Percentiles rank a stretch among this genome's conserved stretches.
Evolutionary conservation across 805 yeast genomes (phyloP).

Genomic region (Yamadazyma endophytica): DNA sequence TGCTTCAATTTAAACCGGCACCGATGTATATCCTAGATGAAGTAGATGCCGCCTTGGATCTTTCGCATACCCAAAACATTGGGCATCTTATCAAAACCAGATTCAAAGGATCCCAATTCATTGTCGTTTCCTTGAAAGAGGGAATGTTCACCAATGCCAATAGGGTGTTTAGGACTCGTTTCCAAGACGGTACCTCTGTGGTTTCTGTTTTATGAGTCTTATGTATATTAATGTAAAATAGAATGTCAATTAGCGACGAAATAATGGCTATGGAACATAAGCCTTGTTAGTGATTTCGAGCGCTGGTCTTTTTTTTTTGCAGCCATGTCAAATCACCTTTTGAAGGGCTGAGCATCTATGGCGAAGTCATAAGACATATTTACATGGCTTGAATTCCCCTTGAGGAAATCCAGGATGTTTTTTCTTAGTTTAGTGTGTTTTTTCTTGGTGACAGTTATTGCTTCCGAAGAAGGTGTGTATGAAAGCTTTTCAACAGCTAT

Average conservation of each 20-base stretch:
- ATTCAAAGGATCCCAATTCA: constrained; percentile 93
- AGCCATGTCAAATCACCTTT: too few species aligned
- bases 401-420: not conserved
- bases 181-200: constrained; percentile 95
- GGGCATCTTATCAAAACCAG: constrained; percentile 94
- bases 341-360: too few species aligned
- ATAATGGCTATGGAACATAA: too few species aligned
- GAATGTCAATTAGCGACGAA: too few species aligned
- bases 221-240: too few species aligned
- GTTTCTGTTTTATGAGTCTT: constrained; percentile 59
- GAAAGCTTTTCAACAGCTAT: constrained; percentile 1
- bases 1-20: constrained; percentile 93
- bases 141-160: constrained; percentile 99
- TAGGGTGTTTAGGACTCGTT: constrained; percentile 85
- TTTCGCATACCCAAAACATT: constrained; percentile 95
- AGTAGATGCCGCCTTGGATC: constrained; percentile 96
- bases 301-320: too few species aligned
- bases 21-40: constrained; percentile 98
- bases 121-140: constrained; percentile 93
- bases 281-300: too few species aligned
- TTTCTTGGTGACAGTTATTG: not conserved
- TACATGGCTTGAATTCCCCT: too few species aligned
- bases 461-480: constrained; percentile 4
- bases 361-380: too few species aligned
- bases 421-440: not conserved